Evolutionary conservation across 345 rosid species (phyloP).

Genomic region (Eucalyptus guilfoylei): DNA sequence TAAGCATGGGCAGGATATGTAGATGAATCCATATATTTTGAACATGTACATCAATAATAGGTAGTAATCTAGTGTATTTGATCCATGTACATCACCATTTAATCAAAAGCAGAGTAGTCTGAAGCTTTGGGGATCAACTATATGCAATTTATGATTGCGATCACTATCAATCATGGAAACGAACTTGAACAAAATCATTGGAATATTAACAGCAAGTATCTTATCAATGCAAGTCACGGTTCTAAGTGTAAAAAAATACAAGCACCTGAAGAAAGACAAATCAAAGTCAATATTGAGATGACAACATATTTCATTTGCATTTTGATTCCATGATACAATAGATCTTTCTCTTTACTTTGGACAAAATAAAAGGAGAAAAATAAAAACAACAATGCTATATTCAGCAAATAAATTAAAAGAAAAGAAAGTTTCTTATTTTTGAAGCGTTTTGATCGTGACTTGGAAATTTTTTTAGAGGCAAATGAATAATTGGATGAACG

Average conservation of each 20-base stretch:
- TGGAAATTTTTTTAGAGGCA: background rate
- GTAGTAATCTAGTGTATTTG: background rate
- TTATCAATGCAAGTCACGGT: background rate
- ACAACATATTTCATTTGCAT: background rate
- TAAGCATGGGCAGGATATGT: background rate
- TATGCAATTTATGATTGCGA: no score
- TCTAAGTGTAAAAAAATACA: background rate
- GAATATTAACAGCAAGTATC: no score
- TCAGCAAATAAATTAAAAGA: background rate
- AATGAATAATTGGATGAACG: background rate
- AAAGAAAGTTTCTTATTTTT: no score
- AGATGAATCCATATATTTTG: no score
- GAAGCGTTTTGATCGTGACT: background rate
- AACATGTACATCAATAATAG: background rate
- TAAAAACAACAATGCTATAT: background rate
- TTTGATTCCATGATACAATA: background rate
- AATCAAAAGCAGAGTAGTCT: background rate
- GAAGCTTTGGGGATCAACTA: background rate
- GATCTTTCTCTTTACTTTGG: rapidly evolving
- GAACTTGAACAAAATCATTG: no score
- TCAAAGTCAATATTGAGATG: background rate
- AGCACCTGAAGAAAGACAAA: background rate
- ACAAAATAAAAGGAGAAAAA: background rate
- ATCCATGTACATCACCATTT: background rate
- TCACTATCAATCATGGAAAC: no score